These are phyloP conservation scores for Collybia sordida DNA, from an alignment of 768 basidiomycete genomes.

Conservation along the genomic window DNA sequence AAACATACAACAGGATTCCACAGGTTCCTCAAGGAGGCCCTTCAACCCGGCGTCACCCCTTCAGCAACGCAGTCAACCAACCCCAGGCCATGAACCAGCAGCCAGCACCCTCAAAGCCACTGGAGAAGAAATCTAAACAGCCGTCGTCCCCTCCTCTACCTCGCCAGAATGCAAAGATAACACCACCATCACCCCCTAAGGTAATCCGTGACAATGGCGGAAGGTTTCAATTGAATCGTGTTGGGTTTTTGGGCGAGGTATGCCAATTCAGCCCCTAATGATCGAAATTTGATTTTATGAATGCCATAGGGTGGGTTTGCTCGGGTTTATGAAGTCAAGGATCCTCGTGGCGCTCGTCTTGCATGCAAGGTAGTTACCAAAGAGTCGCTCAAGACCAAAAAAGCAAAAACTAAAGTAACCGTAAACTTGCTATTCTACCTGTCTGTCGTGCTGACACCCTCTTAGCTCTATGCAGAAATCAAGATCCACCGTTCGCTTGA, in stretches of 20 bases:
- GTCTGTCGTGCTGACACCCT: background rate
- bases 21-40: constrained; percentile 23
- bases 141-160: constrained; percentile 67
- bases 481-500: constrained; percentile 91
- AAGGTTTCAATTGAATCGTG: constrained; percentile 58
- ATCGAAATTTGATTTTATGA: constrained; percentile 23
- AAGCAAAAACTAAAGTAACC: constrained; percentile 92
- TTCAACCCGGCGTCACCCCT: constrained; percentile 26
- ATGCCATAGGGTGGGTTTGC: constrained; percentile 82
- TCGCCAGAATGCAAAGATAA: constrained; percentile 79
- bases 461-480: constrained; percentile 95
- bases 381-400: constrained; percentile 88
- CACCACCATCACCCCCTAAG: constrained; percentile 79
- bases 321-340: constrained; percentile 93
- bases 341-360: constrained; percentile 56
- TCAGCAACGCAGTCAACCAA: constrained; percentile 32
- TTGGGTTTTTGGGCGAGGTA: constrained; percentile 90
- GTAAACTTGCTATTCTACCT: background rate
- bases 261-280: constrained; percentile 21
- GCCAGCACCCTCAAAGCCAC: constrained; percentile 32
- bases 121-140: constrained; percentile 32
- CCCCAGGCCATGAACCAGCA: constrained; percentile 23
- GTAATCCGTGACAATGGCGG: constrained; percentile 68
- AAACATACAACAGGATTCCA: constrained; percentile 29
- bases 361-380: constrained; percentile 98